Conservation (phyloP, 352 stramenopile species). For the Pythium chondricola region DNA sequence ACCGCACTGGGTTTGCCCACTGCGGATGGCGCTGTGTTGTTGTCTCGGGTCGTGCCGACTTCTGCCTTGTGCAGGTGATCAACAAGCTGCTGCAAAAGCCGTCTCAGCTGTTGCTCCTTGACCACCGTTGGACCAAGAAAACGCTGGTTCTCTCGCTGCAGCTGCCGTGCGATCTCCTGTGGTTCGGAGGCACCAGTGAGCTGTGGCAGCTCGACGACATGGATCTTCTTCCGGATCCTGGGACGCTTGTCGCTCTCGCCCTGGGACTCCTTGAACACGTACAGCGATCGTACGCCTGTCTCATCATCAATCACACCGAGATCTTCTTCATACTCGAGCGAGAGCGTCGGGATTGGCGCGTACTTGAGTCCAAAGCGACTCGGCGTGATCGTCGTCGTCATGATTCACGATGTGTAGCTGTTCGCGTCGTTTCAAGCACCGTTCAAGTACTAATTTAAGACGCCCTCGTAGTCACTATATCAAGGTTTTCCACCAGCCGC, state of each 20-base stretch:
- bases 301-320: constrained; percentile 28
- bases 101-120: constrained; percentile 56
- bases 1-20: constrained; percentile 3
- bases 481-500: too few species aligned
- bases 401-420: neutral
- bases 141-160: constrained; percentile 58
- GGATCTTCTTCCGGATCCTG: constrained; percentile 41
- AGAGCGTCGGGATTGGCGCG: constrained; percentile 65
- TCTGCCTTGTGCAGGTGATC: constrained; percentile 30
- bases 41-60: neutral
- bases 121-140: constrained; percentile 59
- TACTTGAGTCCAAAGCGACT: constrained; percentile 83
- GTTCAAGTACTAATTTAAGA: too few species aligned
- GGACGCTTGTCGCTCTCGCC: neutral
- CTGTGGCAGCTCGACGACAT: constrained; percentile 72
- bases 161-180: constrained; percentile 31
- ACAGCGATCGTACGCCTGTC: constrained; percentile 36
- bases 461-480: neutral
- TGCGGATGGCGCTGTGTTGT: neutral
- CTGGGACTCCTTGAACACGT: constrained; percentile 35
- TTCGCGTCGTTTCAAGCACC: neutral
- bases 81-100: constrained; percentile 58
- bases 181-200: constrained; percentile 44
- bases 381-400: constrained; percentile 67
- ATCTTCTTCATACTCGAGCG: constrained; percentile 79